phyloP scores from a whole-genome alignment of 352 stramenopile genomes.

The Phytophthora crassamura region DNA sequence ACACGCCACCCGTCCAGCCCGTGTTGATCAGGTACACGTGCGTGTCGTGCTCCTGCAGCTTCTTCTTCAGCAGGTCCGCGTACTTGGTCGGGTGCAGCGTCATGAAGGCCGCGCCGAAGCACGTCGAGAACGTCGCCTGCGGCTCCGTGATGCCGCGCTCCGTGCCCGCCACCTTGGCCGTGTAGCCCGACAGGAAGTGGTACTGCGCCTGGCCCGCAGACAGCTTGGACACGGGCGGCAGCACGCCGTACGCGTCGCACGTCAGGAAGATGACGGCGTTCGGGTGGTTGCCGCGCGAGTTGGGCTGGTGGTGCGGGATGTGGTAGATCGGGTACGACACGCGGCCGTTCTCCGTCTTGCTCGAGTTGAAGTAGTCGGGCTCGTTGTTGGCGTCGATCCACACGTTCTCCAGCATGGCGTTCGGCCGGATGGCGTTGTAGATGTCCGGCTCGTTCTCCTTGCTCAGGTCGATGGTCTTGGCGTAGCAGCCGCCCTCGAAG shows the following conservation, averaged over 20 bases:
- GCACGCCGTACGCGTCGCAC: constrained; percentile 98
- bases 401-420: constrained; percentile 99
- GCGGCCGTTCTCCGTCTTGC: too few relatives aligned
- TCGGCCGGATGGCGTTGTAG: constrained; percentile 95
- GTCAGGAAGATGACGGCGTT: constrained; percentile 98
- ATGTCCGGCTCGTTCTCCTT: constrained; percentile 98
- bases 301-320: constrained; percentile 98
- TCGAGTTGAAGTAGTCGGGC: constrained; percentile 95
- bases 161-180: too few relatives aligned
- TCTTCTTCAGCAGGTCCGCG: too few relatives aligned
- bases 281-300: constrained; percentile 96
- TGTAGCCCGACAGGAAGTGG: too few relatives aligned
- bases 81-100: too few relatives aligned
- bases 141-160: too few relatives aligned
- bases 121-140: too few relatives aligned
- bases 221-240: constrained; percentile 97
- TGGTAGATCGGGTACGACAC: constrained; percentile 99
- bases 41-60: too few relatives aligned
- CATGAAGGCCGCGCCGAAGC: too few relatives aligned
- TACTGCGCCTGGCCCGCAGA: constrained; percentile 96
- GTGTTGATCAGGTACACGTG: too few relatives aligned
- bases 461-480: constrained; percentile 98
- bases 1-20: too few relatives aligned
- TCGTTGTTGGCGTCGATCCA: too few relatives aligned
- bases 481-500: constrained; percentile 99